Evolutionary conservation across 306 rosid genomes (phyloP).

Genomic region (Erythrophleum fordii): DNA sequence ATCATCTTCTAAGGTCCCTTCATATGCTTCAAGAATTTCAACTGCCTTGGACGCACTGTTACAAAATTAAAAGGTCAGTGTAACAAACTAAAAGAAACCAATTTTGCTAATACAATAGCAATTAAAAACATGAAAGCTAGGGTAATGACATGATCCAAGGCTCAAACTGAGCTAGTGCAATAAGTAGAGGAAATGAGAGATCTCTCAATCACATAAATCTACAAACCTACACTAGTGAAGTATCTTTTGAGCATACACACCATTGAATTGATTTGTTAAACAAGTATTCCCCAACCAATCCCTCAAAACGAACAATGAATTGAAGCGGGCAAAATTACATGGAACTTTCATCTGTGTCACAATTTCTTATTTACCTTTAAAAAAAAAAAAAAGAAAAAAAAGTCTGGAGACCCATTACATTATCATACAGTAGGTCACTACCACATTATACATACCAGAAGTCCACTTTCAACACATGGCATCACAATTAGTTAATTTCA

Average conservation of each 20-base stretch:
- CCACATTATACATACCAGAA: background rate
- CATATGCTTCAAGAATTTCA: conserved; percentile 97
- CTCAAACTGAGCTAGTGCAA: background rate
- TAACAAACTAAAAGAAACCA: conserved; percentile 7
- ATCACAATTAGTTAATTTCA: background rate
- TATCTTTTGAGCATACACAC: background rate
- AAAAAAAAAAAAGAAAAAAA: background rate
- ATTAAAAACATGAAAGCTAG: conserved; percentile 13
- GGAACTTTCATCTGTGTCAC: background rate
- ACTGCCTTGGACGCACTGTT: conserved; percentile 82
- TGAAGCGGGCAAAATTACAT: background rate
- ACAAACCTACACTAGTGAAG: background rate
- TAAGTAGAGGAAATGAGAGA: background rate
- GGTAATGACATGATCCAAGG: conserved; percentile 9
- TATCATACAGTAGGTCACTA: background rate
- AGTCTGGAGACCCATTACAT: background rate
- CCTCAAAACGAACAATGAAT: background rate
- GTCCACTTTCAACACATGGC: background rate
- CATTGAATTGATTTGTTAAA: background rate
- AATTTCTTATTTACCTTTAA: background rate
- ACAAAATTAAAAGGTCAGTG: conserved; percentile 35
- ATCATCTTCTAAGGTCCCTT: conserved; percentile 95
- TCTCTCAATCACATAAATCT: conserved; percentile 11
- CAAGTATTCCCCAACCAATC: background rate
- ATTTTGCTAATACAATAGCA: conserved; percentile 22